phyloP scores from a whole-genome alignment of 2,329 filamentous ascomycete species.

The Truncatella angustata region DNA sequence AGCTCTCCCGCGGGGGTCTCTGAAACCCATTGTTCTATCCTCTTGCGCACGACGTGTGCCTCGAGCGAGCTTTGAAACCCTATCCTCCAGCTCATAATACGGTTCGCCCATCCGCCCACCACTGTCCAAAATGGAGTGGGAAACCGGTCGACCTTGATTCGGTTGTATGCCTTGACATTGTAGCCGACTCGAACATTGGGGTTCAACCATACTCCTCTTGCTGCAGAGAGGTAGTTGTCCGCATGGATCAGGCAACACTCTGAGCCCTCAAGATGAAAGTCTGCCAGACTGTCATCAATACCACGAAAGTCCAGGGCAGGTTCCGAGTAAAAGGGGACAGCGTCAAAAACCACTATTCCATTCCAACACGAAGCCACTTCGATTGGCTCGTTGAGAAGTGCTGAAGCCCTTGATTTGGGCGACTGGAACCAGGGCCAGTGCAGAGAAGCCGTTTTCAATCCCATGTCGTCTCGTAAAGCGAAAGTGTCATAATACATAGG shows the following conservation, averaged over 20 bases:
- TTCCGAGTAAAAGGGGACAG: slow-evolving; percentile 44
- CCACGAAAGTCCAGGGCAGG: slow-evolving; percentile 58
- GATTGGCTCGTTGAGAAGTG: slow-evolving; percentile 49
- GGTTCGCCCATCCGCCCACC: slow-evolving; percentile 38
- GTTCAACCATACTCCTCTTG: slow-evolving; percentile 53
- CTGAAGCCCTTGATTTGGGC: slow-evolving; percentile 38
- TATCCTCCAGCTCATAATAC: slow-evolving; percentile 27
- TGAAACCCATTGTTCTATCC: slow-evolving; percentile 39
- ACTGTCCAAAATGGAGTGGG: slow-evolving; percentile 43
- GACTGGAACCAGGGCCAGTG: slow-evolving; percentile 61
- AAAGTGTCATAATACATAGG: slow-evolving; percentile 61
- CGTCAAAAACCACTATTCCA: slow-evolving; percentile 50
- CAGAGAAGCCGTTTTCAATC: slow-evolving; percentile 49
- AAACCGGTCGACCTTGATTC: slow-evolving; percentile 32
- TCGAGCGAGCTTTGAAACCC: slow-evolving; percentile 36
- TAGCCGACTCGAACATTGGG: slow-evolving; percentile 55
- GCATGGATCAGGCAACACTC: slow-evolving; percentile 63
- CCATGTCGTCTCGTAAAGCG: slow-evolving; percentile 53
- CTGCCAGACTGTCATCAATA: slow-evolving; percentile 54
- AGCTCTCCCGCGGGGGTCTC: slow-evolving; percentile 29
- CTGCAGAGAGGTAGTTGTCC: slow-evolving; percentile 47
- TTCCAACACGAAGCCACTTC: slow-evolving; percentile 69
- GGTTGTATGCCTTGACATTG: slow-evolving; percentile 36
- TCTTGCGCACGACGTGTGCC: slow-evolving; percentile 34
- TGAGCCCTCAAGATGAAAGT: slow-evolving; percentile 55